Conservation (phyloP, 805 yeast species). For the Alloascoidea hylecoeti region DNA sequence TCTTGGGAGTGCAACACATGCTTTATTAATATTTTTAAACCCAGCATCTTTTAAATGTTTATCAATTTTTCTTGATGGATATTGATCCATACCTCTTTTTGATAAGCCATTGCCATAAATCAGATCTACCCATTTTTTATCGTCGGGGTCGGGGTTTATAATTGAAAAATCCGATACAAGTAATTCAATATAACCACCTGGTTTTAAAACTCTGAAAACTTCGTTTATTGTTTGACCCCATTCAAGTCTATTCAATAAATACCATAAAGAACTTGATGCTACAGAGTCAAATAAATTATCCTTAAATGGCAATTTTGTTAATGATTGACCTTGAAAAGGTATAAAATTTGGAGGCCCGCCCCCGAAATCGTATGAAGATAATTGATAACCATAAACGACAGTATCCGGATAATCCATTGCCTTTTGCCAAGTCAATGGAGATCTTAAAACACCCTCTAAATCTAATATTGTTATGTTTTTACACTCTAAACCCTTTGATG, state of each 20-base stretch:
- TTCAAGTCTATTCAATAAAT: conserved; percentile 10
- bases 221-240: conserved; percentile 14
- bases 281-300: conserved; percentile 16
- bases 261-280: conserved; percentile 17
- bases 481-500: no score
- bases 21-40: conserved; percentile 12
- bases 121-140: conserved; percentile 6
- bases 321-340: conserved; percentile 14
- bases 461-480: no score
- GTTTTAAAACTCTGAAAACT: conserved; percentile 14
- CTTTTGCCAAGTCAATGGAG: conserved; percentile 18
- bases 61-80: no score
- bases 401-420: conserved; percentile 16
- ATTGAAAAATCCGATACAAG: conserved; percentile 11
- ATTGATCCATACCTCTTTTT: conserved; percentile 8
- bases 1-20: conserved; percentile 13
- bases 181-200: conserved; percentile 16
- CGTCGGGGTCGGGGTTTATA: conserved; percentile 8
- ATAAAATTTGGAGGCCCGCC: conserved; percentile 17
- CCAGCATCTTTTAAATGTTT: conserved; percentile 12
- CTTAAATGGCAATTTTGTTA: conserved; percentile 14
- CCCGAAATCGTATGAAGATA: no score
- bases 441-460: conserved; percentile 7
- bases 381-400: conserved; percentile 14
- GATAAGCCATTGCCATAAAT: conserved; percentile 7